These are phyloP conservation scores for Podaxis rugospora DNA, from an alignment of 768 basidiomycete species.

Conservation along the genomic window DNA sequence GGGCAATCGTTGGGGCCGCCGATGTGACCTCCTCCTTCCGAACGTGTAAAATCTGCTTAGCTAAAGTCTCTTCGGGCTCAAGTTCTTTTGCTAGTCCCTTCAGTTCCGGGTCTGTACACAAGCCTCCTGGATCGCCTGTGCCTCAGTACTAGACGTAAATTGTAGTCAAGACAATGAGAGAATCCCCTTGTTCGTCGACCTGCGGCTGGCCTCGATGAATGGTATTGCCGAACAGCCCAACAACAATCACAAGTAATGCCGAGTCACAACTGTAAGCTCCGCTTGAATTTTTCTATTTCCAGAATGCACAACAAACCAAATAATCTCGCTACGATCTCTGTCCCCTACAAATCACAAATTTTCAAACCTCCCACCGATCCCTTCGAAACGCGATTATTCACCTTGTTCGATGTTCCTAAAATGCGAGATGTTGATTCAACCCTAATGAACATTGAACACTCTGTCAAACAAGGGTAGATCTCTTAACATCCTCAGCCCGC, in stretches of 20 bases:
- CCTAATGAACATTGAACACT: not conserved
- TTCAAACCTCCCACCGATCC: constrained; percentile 1
- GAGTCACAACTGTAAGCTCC: constrained; percentile 27
- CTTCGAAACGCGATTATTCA: not conserved
- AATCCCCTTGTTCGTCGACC: constrained; percentile 10
- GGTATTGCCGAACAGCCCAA: constrained; percentile 10
- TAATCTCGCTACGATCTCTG: constrained; percentile 8
- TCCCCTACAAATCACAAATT: not conserved
- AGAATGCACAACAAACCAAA: constrained; percentile 17
- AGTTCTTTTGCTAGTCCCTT: constrained; percentile 13
- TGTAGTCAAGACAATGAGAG: not conserved
- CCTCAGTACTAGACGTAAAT: not conserved
- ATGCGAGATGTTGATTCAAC: not conserved
- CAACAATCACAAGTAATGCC: constrained; percentile 21
- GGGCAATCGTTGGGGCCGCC: constrained; percentile 24
- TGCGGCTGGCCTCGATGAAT: constrained; percentile 11
- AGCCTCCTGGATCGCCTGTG: not conserved
- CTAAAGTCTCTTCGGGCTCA: constrained; percentile 24
- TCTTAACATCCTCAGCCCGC: constrained; percentile 1
- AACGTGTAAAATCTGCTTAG: constrained; percentile 38
- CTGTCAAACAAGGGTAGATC: constrained; percentile 4
- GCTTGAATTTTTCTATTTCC: constrained; percentile 22
- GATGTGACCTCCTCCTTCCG: constrained; percentile 28
- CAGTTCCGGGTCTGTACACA: not conserved
- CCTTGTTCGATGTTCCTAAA: not conserved